These are phyloP conservation scores for Candida pseudoglaebosa DNA, from an alignment of 805 yeast species.

Conservation along the genomic window DNA sequence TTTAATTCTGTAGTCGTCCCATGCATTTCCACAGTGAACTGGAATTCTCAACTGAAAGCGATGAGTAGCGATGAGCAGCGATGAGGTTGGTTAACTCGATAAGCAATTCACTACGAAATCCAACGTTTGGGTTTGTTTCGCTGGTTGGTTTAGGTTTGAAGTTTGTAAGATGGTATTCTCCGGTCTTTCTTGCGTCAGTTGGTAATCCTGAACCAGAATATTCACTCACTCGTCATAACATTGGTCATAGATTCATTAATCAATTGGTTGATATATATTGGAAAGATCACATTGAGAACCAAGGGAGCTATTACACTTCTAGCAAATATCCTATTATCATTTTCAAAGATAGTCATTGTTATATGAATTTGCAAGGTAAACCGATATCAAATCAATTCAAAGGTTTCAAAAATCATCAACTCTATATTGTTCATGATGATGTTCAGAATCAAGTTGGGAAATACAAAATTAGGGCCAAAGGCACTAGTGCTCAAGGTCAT, in stretches of 20 bases:
- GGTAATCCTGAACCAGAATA: conserved; percentile 76
- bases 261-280: conserved; percentile 22
- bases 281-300: conserved; percentile 14
- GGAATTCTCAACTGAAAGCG: too few relatives aligned
- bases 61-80: too few relatives aligned
- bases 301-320: conserved; percentile 10
- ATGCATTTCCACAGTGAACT: too few relatives aligned
- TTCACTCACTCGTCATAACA: conserved; percentile 68
- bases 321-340: conserved; percentile 24
- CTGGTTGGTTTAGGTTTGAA: too few relatives aligned
- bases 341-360: conserved; percentile 50
- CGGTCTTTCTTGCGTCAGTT: conserved; percentile 43
- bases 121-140: too few relatives aligned
- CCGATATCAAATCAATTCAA: conserved; percentile 49
- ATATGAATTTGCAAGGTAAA: conserved; percentile 72
- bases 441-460: conserved; percentile 63
- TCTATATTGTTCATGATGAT: conserved; percentile 78
- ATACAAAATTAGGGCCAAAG: conserved; percentile 55
- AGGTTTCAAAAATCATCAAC: conserved; percentile 22
- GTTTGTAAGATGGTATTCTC: conserved; percentile 7
- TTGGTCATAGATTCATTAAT: conserved; percentile 59
- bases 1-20: too few relatives aligned
- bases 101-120: too few relatives aligned
- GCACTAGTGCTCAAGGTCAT: conserved; percentile 73
- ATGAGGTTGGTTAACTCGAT: too few relatives aligned